Conservation (phyloP, 192 early-diverging fungal species). For the Rhizophagus prolifer region DNA sequence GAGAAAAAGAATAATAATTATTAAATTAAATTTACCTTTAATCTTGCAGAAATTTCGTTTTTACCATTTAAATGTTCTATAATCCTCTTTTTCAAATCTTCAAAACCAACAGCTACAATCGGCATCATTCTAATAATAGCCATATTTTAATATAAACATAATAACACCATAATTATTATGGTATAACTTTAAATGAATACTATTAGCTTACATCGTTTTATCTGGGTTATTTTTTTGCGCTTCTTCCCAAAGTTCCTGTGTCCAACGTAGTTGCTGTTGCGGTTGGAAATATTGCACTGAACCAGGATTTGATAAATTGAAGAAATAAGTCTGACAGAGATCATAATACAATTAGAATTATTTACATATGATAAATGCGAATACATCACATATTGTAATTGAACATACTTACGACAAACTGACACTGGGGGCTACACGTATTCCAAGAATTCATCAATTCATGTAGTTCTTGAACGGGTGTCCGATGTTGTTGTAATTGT, state of each 20-base stretch:
- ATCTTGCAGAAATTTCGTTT: constrained; percentile 68
- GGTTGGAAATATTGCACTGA: no score
- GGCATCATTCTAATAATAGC: constrained; percentile 76
- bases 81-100: constrained; percentile 84
- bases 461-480: no score
- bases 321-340: no score
- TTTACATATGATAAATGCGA: no score
- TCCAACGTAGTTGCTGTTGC: constrained; percentile 21
- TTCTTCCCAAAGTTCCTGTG: constrained; percentile 74
- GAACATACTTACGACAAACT: no score
- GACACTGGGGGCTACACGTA: no score
- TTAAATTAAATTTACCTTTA: constrained; percentile 50
- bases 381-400: no score
- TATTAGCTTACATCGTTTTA: constrained; percentile 60
- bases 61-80: constrained; percentile 70
- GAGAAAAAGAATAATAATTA: not conserved
- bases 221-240: constrained; percentile 88
- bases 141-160: not conserved
- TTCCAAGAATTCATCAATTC: no score
- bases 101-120: constrained; percentile 86
- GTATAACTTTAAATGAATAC: not conserved
- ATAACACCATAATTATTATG: not conserved
- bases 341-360: no score
- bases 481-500: no score
- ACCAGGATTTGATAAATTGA: no score